Conservation (phyloP, 768 basidiomycete species). For the Kwoniella dejecticola region DNA sequence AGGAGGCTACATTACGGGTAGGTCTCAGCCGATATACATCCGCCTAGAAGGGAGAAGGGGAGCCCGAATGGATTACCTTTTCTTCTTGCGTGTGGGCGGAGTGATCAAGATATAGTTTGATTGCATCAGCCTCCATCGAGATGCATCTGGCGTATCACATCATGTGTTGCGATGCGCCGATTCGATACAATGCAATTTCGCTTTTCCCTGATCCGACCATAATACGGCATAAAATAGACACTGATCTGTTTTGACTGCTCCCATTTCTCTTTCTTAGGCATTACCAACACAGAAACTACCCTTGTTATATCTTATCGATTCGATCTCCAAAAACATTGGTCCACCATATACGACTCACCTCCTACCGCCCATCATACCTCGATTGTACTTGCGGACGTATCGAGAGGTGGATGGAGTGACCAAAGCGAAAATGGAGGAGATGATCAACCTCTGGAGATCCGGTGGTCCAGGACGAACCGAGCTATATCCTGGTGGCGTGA, state of each 20-base stretch:
- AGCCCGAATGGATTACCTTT: too few relatives aligned
- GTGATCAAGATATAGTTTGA: too few relatives aligned
- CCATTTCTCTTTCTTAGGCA: conserved; percentile 62
- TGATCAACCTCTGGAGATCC: conserved; percentile 91
- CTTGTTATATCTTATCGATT: conserved; percentile 90
- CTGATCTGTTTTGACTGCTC: background rate
- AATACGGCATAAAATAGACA: too few relatives aligned
- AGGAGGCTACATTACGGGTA: conserved; percentile 43
- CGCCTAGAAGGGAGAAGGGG: too few relatives aligned
- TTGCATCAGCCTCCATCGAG: too few relatives aligned
- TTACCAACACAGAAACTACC: conserved; percentile 88
- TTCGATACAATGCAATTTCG: too few relatives aligned
- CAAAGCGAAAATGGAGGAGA: conserved; percentile 94
- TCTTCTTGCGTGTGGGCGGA: too few relatives aligned
- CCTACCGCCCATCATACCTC: conserved; percentile 78
- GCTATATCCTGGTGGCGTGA: conserved; percentile 78
- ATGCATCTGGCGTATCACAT: too few relatives aligned
- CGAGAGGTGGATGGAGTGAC: conserved; percentile 78
- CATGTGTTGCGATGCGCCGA: too few relatives aligned
- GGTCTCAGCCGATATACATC: conserved; percentile 6
- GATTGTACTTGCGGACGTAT: conserved; percentile 85
- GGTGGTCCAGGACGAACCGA: conserved; percentile 78
- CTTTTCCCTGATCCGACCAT: too few relatives aligned
- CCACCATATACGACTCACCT: conserved; percentile 80
- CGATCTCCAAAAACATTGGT: conserved; percentile 94